phyloP scores from a whole-genome alignment of 371 early-diverging fungal species.

The Vairimorpha necatrix region DNA sequence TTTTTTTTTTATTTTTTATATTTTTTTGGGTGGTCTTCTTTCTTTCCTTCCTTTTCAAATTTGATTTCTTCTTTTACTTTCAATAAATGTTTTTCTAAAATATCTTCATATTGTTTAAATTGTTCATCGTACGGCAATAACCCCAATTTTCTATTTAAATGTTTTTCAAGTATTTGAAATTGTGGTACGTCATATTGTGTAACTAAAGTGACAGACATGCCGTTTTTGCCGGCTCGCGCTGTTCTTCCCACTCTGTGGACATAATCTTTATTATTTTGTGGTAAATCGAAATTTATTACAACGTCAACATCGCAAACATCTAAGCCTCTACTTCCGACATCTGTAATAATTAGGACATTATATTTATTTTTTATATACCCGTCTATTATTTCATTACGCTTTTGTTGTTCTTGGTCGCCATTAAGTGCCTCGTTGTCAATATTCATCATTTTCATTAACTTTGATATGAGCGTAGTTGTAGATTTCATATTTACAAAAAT shows the following conservation, averaged over 20 bases:
- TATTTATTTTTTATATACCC: constrained; percentile 73
- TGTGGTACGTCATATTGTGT: constrained; percentile 88
- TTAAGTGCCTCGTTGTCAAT: constrained; percentile 76
- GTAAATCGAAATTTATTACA: constrained; percentile 71
- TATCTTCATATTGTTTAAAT: constrained; percentile 6
- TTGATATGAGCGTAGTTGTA: constrained; percentile 80
- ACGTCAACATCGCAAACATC: constrained; percentile 58
- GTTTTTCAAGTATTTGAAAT: constrained; percentile 86
- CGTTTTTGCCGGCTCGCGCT: constrained; percentile 78
- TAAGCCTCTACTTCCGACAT: constrained; percentile 61
- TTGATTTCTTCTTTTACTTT: constrained; percentile 11
- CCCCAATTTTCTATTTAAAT: constrained; percentile 87
- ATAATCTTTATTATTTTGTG: constrained; percentile 86
- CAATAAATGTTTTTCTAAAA: not conserved
- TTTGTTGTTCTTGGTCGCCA: constrained; percentile 80
- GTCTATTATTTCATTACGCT: constrained; percentile 77
- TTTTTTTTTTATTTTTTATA: constrained; percentile 13
- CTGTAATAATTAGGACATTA: constrained; percentile 58
- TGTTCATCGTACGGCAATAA: constrained; percentile 18
- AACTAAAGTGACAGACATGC: constrained; percentile 81
- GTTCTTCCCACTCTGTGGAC: constrained; percentile 92
- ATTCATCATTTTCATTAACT: constrained; percentile 78
- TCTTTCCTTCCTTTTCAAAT: not conserved
- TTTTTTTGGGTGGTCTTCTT: not conserved
- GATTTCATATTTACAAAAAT: constrained; percentile 89